Evolutionary conservation across 768 basidiomycete genomes (phyloP).

Genomic region (Hericium coralloides): DNA sequence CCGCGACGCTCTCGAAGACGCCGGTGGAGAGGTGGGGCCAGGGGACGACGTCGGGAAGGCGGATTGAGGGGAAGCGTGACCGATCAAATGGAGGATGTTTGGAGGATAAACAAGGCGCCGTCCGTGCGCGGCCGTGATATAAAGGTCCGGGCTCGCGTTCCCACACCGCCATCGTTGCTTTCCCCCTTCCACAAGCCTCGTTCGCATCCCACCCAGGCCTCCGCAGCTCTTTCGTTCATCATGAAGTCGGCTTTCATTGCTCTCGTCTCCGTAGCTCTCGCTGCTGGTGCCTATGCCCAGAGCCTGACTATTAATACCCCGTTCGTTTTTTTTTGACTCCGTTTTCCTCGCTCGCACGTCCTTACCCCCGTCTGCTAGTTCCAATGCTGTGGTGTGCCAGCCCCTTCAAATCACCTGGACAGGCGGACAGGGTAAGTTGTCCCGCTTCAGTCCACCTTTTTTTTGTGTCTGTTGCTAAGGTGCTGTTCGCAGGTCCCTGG

Average conservation of each 20-base stretch:
- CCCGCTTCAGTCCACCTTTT: not conserved
- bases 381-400: constrained; percentile 44
- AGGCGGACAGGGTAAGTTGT: constrained; percentile 46
- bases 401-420: constrained; percentile 45
- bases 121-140: constrained; percentile 5
- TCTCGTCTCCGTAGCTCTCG: constrained; percentile 32
- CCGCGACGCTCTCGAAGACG: too few relatives aligned
- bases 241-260: constrained; percentile 40
- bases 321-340: constrained; percentile 32
- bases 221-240: constrained; percentile 18
- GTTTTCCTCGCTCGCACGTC: not conserved
- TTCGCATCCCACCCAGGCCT: constrained; percentile 14
- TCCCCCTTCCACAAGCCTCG: constrained; percentile 21
- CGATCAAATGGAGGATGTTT: not conserved
- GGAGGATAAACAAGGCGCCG: not conserved
- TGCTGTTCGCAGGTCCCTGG: constrained; percentile 41
- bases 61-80: constrained; percentile 1
- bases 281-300: constrained; percentile 36
- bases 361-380: constrained; percentile 22
- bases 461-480: constrained; percentile 5
- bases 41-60: too few relatives aligned
- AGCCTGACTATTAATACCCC: constrained; percentile 57
- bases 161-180: constrained; percentile 15
- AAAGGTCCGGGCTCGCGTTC: constrained; percentile 1
- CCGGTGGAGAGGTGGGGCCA: too few relatives aligned